Evolutionary conservation across 192 early-diverging fungal species (phyloP).

Genomic region (Backusella parvicylindrica): DNA sequence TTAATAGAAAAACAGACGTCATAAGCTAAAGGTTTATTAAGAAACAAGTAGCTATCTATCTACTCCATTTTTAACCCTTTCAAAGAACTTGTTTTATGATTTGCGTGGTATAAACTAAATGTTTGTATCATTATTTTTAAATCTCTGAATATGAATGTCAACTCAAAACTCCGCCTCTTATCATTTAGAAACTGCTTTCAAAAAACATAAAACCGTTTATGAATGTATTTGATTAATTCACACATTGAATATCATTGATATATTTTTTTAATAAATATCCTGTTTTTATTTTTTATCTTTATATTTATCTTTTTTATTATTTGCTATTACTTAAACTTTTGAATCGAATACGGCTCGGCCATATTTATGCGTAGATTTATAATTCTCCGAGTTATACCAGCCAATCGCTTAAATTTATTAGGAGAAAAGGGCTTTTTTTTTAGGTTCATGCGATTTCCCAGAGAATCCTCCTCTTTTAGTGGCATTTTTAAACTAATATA

Average conservation of each 20-base stretch:
- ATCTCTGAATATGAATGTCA: not conserved
- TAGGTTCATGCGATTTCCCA: not conserved
- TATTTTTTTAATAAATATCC: not conserved
- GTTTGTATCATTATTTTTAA: not conserved
- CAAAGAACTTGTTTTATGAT: not conserved
- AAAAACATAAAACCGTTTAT: not conserved
- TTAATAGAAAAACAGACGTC: not conserved
- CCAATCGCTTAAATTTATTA: constrained; percentile 19
- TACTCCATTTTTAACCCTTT: not conserved
- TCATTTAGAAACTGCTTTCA: not conserved
- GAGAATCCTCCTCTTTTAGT: not conserved
- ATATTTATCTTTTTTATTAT: not conserved
- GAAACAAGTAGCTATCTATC: not conserved
- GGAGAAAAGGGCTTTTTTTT: constrained; percentile 8
- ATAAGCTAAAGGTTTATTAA: not conserved
- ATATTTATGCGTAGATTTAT: not conserved
- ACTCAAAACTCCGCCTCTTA: not conserved
- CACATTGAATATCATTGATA: not conserved
- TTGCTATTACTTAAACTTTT: not conserved
- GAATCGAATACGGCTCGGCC: not conserved
- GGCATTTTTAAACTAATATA: constrained; percentile 4
- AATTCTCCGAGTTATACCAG: not conserved
- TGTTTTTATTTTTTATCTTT: not conserved
- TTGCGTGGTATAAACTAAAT: not conserved
- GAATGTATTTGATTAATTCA: not conserved